These are phyloP conservation scores for Boletus vinaceobasis DNA, from an alignment of 768 basidiomycete genomes.

Conservation along the genomic window DNA sequence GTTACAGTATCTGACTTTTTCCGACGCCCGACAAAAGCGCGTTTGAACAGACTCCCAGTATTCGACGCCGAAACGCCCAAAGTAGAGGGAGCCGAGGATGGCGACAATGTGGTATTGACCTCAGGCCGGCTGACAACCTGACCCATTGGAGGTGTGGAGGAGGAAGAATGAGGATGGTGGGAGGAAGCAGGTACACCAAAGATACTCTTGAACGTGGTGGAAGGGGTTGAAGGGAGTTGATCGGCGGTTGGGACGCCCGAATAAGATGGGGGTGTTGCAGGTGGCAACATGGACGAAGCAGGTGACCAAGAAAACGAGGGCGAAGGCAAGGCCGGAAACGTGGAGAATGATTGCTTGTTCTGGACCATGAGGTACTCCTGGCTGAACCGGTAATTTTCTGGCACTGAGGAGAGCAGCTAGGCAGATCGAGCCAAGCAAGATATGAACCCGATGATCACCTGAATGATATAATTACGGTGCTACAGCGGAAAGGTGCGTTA, in stretches of 20 bases:
- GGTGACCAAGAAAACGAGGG: conserved; percentile 46
- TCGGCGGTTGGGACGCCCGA: conserved; percentile 43
- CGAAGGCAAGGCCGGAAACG: conserved; percentile 39
- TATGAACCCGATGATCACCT: conserved; percentile 28
- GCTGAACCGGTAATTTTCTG: conserved; percentile 19
- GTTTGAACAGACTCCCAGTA: conserved; percentile 29
- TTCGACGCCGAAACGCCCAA: conserved; percentile 17
- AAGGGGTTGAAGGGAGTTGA: conserved; percentile 37
- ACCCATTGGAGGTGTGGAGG: conserved; percentile 31
- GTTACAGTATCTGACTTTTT: conserved; percentile 28
- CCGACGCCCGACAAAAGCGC: conserved; percentile 32
- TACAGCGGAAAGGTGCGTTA: conserved; percentile 17
- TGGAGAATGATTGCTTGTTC: conserved; percentile 37
- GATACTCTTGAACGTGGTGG: conserved; percentile 34
- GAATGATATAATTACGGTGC: conserved; percentile 29
- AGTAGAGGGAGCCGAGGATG: conserved; percentile 28
- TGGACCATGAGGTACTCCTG: conserved; percentile 29
- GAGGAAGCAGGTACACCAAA: conserved; percentile 25
- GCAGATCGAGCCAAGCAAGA: conserved; percentile 23
- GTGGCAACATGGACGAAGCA: conserved; percentile 40
- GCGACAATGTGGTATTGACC: conserved; percentile 18
- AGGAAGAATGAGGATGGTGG: conserved; percentile 24
- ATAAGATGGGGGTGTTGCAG: conserved; percentile 34
- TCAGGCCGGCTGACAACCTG: conserved; percentile 35
- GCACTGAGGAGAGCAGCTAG: conserved; percentile 11